phyloP scores from a whole-genome alignment of 116 monocot genomes.

The Papilionanthe hybrid region DNA sequence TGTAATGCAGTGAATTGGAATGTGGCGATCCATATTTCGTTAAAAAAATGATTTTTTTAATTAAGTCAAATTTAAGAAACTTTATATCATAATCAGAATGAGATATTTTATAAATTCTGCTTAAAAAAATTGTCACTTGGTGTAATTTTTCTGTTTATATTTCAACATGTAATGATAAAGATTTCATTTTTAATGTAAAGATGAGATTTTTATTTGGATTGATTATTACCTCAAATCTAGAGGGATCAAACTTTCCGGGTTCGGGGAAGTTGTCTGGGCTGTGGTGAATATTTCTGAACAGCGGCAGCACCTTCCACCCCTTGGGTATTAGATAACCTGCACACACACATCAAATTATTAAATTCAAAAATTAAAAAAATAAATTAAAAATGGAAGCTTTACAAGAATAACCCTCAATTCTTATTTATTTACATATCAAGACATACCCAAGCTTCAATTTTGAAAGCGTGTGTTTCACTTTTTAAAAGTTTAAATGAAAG shows the following conservation, averaged over 20 bases:
- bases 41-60: not conserved
- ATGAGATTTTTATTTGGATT: too few species aligned
- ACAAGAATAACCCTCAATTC: not conserved
- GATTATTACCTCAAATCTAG: slow-evolving; percentile 83
- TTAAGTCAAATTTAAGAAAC: too few species aligned
- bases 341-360: not conserved
- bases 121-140: not conserved
- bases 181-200: too few species aligned
- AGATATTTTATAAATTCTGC: not conserved
- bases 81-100: too few species aligned
- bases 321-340: slow-evolving; percentile 95
- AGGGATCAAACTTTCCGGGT: slow-evolving; percentile 90
- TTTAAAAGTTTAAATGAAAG: too few species aligned
- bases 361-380: too few species aligned
- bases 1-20: too few species aligned
- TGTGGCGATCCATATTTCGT: not conserved
- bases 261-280: slow-evolving; percentile 67
- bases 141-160: too few species aligned
- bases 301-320: slow-evolving; percentile 96
- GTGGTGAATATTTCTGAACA: slow-evolving; percentile 95
- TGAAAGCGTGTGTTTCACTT: too few species aligned
- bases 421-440: not conserved
- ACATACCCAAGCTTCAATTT: not conserved
- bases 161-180: too few species aligned
- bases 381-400: too few species aligned